Evolutionary conservation across 2,329 filamentous ascomycete genomes (phyloP).

Genomic region (Lachnellula occidentalis): DNA sequence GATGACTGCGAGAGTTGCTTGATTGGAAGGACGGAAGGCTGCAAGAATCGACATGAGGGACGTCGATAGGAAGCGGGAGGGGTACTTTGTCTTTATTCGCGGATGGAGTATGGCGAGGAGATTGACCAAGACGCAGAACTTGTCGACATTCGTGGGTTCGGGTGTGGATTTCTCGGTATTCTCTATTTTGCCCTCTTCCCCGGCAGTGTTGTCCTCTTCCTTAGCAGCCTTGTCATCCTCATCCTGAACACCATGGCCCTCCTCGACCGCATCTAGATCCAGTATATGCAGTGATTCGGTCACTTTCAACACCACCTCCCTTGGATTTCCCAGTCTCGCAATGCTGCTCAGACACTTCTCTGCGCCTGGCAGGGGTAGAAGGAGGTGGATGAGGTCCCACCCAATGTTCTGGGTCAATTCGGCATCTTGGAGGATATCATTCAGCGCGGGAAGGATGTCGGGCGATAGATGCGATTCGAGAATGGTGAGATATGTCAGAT

Average conservation of each 20-base stretch:
- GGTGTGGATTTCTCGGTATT: slow-evolving; percentile 13
- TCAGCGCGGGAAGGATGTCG: slow-evolving; percentile 60
- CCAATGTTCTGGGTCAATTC: slow-evolving; percentile 70
- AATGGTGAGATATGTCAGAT: slow-evolving; percentile 73
- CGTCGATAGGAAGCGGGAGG: slow-evolving; percentile 71
- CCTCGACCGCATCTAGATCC: slow-evolving; percentile 36
- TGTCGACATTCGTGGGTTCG: slow-evolving; percentile 31
- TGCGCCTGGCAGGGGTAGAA: slow-evolving; percentile 63
- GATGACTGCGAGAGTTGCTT: slow-evolving; percentile 65
- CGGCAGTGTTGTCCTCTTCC: slow-evolving; percentile 19
- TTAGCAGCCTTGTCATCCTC: slow-evolving; percentile 12
- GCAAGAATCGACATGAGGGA: slow-evolving; percentile 68
- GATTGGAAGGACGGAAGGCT: slow-evolving; percentile 57
- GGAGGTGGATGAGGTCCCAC: slow-evolving; percentile 75
- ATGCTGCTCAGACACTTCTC: slow-evolving; percentile 68
- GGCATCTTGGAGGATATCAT: slow-evolving; percentile 63
- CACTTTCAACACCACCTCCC: slow-evolving; percentile 76
- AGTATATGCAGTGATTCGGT: slow-evolving; percentile 64
- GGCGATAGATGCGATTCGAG: slow-evolving; percentile 67
- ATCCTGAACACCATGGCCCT: slow-evolving; percentile 22
- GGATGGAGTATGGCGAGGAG: slow-evolving; percentile 69
- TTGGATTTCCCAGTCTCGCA: slow-evolving; percentile 70
- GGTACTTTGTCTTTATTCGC: slow-evolving; percentile 70
- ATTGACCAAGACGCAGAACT: slow-evolving; percentile 64
- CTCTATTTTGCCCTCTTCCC: slow-evolving; percentile 17